Evolutionary conservation across 73 alveolate species (phyloP).

Genomic region (Loxodes magnus): DNA sequence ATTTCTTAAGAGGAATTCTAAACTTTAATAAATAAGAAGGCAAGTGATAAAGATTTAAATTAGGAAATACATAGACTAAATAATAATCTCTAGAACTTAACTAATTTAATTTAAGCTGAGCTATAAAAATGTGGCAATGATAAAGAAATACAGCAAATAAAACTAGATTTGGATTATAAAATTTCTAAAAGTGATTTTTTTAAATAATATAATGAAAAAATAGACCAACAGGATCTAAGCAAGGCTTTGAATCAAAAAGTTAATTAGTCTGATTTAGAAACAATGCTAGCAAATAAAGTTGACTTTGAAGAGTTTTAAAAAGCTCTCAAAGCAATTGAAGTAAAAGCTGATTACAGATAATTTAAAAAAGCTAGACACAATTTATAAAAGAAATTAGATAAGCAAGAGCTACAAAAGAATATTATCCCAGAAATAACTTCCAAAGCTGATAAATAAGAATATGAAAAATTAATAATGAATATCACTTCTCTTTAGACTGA

Average conservation of each 20-base stretch:
- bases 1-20: conserved; percentile 14
- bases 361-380: too few relatives aligned
- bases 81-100: background rate
- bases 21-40: background rate
- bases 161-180: conserved; percentile 11
- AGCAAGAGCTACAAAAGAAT: too few relatives aligned
- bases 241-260: conserved; percentile 43
- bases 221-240: conserved; percentile 37
- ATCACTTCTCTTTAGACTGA: too few relatives aligned
- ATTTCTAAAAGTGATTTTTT: conserved; percentile 46
- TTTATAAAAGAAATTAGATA: too few relatives aligned
- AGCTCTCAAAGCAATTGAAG: too few relatives aligned
- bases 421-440: too few relatives aligned
- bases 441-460: too few relatives aligned
- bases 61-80: background rate
- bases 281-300: too few relatives aligned
- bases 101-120: background rate
- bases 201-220: conserved; percentile 24
- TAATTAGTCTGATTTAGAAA: conserved; percentile 30
- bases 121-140: background rate
- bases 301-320: too few relatives aligned
- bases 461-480: too few relatives aligned
- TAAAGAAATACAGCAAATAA: background rate
- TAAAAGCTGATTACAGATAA: too few relatives aligned
- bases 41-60: background rate